A percentile compares a stretch with the other conserved stretches of the same genome.
Evolutionary conservation across 163 green algal species (phyloP).

Genomic region (Trebouxiophyceae sp.): DNA sequence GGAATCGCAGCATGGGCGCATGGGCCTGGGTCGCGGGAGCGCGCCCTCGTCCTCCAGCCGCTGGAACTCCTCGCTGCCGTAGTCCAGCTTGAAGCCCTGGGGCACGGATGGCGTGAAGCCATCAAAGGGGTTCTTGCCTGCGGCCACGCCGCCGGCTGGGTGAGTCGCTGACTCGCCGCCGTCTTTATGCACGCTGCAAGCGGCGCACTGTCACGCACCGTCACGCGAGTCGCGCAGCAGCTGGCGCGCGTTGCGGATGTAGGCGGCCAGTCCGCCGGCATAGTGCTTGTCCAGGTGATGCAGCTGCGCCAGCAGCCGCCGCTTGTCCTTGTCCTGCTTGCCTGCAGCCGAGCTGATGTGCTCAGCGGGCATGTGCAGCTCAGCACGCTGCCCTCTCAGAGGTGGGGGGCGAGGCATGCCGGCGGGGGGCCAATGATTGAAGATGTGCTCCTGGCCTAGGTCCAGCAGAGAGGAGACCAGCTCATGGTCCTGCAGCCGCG

Average conservation of each 20-base stretch:
- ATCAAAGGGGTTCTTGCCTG: constrained; percentile 87
- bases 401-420: too few relatives aligned
- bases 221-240: constrained; percentile 78
- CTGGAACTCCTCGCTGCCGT: constrained; percentile 55
- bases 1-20: too few relatives aligned
- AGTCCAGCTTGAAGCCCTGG: constrained; percentile 73
- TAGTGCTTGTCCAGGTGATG: constrained; percentile 67
- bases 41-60: constrained; percentile 43
- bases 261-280: constrained; percentile 69
- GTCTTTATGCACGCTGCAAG: neutral
- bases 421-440: too few relatives aligned
- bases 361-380: too few relatives aligned
- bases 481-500: too few relatives aligned
- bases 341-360: too few relatives aligned
- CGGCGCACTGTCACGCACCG: constrained; percentile 30
- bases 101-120: constrained; percentile 78
- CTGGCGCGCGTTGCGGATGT: constrained; percentile 77
- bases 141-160: neutral
- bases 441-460: too few relatives aligned
- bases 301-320: constrained; percentile 68
- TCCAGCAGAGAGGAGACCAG: too few relatives aligned
- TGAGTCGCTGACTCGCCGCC: neutral
- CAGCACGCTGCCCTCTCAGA: too few relatives aligned
- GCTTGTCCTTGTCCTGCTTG: constrained; percentile 64
- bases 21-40: too few relatives aligned